These are phyloP conservation scores for Cryptococcus hybrid DNA, from an alignment of 1,284 basidiomycete species.

Conservation along the genomic window DNA sequence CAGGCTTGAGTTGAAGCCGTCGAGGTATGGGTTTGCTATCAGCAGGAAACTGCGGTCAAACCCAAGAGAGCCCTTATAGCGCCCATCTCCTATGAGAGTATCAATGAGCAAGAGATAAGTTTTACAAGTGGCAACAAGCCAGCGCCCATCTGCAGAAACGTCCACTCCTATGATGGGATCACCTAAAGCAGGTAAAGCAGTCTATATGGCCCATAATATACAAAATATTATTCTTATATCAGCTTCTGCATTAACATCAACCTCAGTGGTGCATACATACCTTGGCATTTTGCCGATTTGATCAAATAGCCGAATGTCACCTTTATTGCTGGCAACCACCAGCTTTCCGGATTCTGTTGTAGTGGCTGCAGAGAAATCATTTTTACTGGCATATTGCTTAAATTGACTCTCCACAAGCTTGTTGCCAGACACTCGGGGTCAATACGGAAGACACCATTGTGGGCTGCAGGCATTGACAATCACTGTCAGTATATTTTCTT, in stretches of 20 bases:
- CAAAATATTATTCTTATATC: not conserved
- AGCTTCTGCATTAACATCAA: not conserved
- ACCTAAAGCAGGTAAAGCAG: conserved; percentile 91
- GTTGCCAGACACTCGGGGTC: conserved; percentile 84
- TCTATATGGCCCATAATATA: conserved; percentile 49
- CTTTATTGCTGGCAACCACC: conserved; percentile 93
- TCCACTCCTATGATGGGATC: conserved; percentile 95
- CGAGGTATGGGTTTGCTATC: conserved; percentile 88
- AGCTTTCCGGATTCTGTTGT: conserved; percentile 86
- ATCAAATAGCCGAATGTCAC: conserved; percentile 95
- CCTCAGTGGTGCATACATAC: conserved; percentile 14
- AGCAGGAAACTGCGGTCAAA: conserved; percentile 94
- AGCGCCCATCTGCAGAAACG: conserved; percentile 90
- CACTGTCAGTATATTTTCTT: not conserved
- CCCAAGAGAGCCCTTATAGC: conserved; percentile 80
- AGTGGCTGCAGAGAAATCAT: conserved; percentile 89
- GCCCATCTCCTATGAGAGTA: conserved; percentile 88
- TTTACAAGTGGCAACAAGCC: conserved; percentile 94
- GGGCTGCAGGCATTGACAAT: conserved; percentile 56
- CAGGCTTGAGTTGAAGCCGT: conserved; percentile 81
- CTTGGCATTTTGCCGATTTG: conserved; percentile 96
- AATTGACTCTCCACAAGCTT: conserved; percentile 94
- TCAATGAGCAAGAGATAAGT: conserved; percentile 94
- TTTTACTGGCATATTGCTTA: conserved; percentile 95
- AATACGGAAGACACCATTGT: conserved; percentile 95